Evolutionary conservation across 257 asterid species (phyloP).

Genomic region (Ehretia macrophylla): DNA sequence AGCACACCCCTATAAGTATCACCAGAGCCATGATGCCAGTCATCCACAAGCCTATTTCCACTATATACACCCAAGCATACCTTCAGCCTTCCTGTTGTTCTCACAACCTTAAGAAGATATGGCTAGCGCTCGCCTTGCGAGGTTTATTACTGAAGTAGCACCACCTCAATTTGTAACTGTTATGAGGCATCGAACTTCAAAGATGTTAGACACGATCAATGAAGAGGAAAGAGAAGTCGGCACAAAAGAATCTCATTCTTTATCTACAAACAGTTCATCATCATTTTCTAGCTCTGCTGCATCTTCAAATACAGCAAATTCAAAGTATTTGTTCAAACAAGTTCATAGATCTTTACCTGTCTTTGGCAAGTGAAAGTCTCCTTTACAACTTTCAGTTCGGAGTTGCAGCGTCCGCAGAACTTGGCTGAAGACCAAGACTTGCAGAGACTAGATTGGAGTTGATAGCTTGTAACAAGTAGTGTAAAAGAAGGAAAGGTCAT

Average conservation of each 20-base stretch:
- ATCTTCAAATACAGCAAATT: slow-evolving; percentile 1
- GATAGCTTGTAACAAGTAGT: background rate
- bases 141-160: slow-evolving; percentile 52
- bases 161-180: slow-evolving; percentile 58
- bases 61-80: background rate
- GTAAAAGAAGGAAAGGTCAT: background rate
- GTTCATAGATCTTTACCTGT: slow-evolving; percentile 12
- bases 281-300: background rate
- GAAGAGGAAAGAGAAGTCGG: slow-evolving; percentile 56
- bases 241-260: background rate
- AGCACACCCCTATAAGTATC: slow-evolving; percentile 4
- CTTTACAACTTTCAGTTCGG: background rate
- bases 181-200: slow-evolving; percentile 45
- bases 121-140: slow-evolving; percentile 50
- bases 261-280: background rate
- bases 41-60: slow-evolving; percentile 1
- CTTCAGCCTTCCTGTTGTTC: background rate
- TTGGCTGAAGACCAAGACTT: background rate
- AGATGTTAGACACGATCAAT: slow-evolving; percentile 61
- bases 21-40: background rate
- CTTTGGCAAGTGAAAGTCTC: slow-evolving; percentile 11
- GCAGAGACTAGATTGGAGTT: too few species aligned
- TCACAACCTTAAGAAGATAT: slow-evolving; percentile 18
- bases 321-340: slow-evolving; percentile 9
- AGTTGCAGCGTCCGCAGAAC: background rate